Conservation (phyloP, 2,329 filamentous ascomycete species). For the Exophiala mesophila region DNA sequence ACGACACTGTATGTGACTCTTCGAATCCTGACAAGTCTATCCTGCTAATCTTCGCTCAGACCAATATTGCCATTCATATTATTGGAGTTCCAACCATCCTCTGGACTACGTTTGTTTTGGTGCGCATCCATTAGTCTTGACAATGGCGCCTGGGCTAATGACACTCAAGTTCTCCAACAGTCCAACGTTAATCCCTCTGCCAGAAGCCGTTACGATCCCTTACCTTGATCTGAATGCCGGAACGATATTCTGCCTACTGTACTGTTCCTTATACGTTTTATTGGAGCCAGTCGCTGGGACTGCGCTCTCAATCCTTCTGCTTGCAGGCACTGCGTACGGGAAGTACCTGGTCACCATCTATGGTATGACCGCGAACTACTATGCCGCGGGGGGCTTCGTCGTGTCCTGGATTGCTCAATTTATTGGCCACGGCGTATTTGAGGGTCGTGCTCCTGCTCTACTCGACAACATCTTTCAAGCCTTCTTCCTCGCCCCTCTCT, state of each 20-base stretch:
- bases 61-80: constrained; percentile 61
- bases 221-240: constrained; percentile 58
- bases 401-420: constrained; percentile 85
- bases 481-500: constrained; percentile 86
- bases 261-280: constrained; percentile 77
- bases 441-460: constrained; percentile 80
- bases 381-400: constrained; percentile 65
- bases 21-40: constrained; percentile 17
- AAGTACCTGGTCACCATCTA: constrained; percentile 69
- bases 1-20: constrained; percentile 50
- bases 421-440: constrained; percentile 82
- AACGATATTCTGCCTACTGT: constrained; percentile 56
- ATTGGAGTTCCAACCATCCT: constrained; percentile 59
- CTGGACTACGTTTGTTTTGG: constrained; percentile 55
- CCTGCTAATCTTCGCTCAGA: constrained; percentile 36
- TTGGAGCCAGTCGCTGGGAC: constrained; percentile 90
- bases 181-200: constrained; percentile 48
- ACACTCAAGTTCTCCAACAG: constrained; percentile 52
- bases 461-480: constrained; percentile 90
- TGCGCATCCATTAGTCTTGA: constrained; percentile 31
- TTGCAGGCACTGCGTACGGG: constrained; percentile 67
- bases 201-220: constrained; percentile 49
- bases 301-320: constrained; percentile 67
- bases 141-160: constrained; percentile 6
- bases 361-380: constrained; percentile 56